Percentiles rank a stretch among this genome's conserved stretches.
These are phyloP conservation scores for Seiridium unicorne DNA, from an alignment of 2,329 filamentous ascomycete genomes.

Conservation along the genomic window DNA sequence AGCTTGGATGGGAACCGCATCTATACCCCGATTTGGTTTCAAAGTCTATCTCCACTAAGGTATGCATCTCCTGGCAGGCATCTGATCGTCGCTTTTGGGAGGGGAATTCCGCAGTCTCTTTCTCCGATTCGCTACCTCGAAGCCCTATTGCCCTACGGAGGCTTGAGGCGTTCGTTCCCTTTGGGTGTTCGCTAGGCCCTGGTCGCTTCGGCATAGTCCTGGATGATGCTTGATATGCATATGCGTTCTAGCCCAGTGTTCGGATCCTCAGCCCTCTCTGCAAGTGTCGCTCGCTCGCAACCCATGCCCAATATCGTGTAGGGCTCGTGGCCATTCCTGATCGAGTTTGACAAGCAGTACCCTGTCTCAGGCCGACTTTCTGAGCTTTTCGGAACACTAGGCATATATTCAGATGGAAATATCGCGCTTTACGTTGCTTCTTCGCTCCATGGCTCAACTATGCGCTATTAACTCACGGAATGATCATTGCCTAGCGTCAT, in stretches of 20 bases:
- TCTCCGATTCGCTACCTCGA: conserved; percentile 15
- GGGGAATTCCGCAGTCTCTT: conserved; percentile 9
- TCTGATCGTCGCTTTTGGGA: conserved; percentile 15
- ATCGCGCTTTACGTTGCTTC: conserved; percentile 7
- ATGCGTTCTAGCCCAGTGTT: conserved; percentile 8
- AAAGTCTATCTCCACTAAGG: conserved; percentile 25
- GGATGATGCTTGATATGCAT: conserved; percentile 12
- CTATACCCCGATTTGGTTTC: conserved; percentile 18
- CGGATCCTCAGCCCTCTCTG: conserved; percentile 6
- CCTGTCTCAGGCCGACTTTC: conserved; percentile 15
- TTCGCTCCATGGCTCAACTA: conserved; percentile 4
- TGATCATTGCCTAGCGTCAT: conserved; percentile 24
- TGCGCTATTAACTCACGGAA: conserved; percentile 29
- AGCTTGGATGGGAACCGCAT: background rate
- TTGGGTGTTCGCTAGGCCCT: conserved; percentile 17
- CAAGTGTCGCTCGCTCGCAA: background rate
- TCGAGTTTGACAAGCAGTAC: conserved; percentile 16
- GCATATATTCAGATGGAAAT: conserved; percentile 12
- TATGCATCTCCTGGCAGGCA: conserved; percentile 32
- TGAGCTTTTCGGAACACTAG: conserved; percentile 14
- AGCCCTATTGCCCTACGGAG: conserved; percentile 19
- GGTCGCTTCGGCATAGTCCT: conserved; percentile 14
- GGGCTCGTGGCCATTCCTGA: background rate
- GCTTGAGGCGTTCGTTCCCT: no score
- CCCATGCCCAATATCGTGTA: conserved; percentile 5